Percentiles rank a stretch among this genome's conserved stretches.
phyloP scores from a whole-genome alignment of 1,284 basidiomycete genomes.

The Thecaphora thlaspeos region DNA sequence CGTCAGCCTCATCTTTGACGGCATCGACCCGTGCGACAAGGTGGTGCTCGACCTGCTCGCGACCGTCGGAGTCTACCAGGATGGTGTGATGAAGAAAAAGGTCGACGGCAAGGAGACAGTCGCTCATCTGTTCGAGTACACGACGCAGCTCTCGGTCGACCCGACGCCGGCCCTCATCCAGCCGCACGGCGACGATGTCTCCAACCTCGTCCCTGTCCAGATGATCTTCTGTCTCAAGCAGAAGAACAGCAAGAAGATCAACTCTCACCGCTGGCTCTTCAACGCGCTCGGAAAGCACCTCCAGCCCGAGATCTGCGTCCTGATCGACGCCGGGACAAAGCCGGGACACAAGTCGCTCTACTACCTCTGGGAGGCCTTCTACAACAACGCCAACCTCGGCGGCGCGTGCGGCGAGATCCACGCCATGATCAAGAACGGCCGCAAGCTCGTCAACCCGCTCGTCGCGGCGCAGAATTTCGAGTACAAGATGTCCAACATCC shows the following conservation, averaged over 20 bases:
- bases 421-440: constrained; percentile 53
- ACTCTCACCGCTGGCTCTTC: constrained; percentile 82
- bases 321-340: constrained; percentile 57
- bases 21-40: constrained; percentile 93
- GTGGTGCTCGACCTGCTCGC: constrained; percentile 58
- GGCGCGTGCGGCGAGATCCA: constrained; percentile 58
- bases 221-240: constrained; percentile 94
- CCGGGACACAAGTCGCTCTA: constrained; percentile 54
- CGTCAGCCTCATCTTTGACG: constrained; percentile 79
- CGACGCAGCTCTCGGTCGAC: constrained; percentile 69
- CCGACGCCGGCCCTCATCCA: constrained; percentile 83
- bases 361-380: constrained; percentile 57
- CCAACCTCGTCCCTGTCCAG: constrained; percentile 86
- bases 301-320: constrained; percentile 53
- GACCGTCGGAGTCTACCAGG: constrained; percentile 61
- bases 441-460: constrained; percentile 56
- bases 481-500: constrained; percentile 82
- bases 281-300: constrained; percentile 82
- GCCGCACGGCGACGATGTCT: constrained; percentile 76
- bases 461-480: constrained; percentile 87
- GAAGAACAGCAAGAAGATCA: constrained; percentile 77
- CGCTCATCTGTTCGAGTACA: constrained; percentile 73
- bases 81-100: constrained; percentile 89
- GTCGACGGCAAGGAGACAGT: constrained; percentile 88
- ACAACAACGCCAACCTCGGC: constrained; percentile 55